Conservation (phyloP, 805 yeast species). For the Yarrowia keelungensis region DNA sequence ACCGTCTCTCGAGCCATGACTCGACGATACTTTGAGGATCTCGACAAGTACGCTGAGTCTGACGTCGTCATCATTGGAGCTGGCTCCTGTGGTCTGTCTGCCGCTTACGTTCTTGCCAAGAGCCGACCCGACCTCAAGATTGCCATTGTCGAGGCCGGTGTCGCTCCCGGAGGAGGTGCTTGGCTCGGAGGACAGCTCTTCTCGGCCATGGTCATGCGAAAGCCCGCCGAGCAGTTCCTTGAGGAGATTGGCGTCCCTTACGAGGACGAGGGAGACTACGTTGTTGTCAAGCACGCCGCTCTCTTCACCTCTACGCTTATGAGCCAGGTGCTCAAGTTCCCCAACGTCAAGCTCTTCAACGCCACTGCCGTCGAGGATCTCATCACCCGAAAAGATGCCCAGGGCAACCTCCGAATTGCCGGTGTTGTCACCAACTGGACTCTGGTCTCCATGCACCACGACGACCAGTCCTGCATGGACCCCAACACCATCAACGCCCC, state of each 20-base stretch:
- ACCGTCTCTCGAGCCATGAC: slow-evolving; percentile 85
- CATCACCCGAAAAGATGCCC: slow-evolving; percentile 69
- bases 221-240: slow-evolving; percentile 76
- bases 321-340: slow-evolving; percentile 71
- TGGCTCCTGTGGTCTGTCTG: slow-evolving; percentile 77
- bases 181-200: slow-evolving; percentile 80
- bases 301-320: slow-evolving; percentile 73
- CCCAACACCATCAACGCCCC: slow-evolving; percentile 75
- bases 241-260: slow-evolving; percentile 68
- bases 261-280: slow-evolving; percentile 82
- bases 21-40: slow-evolving; percentile 70
- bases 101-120: slow-evolving; percentile 75
- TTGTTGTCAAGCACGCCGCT: slow-evolving; percentile 83
- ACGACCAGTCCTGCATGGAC: slow-evolving; percentile 81
- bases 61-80: slow-evolving; percentile 81
- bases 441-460: slow-evolving; percentile 75
- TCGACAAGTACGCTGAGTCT: slow-evolving; percentile 75
- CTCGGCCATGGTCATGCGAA: slow-evolving; percentile 79
- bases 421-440: slow-evolving; percentile 90
- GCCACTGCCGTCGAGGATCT: slow-evolving; percentile 83
- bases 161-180: slow-evolving; percentile 83
- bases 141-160: slow-evolving; percentile 75
- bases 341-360: slow-evolving; percentile 77
- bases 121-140: slow-evolving; percentile 78
- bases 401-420: slow-evolving; percentile 67